Evolutionary conservation across 768 basidiomycete genomes (phyloP).

Genomic region (Trametes cinnabarina): DNA sequence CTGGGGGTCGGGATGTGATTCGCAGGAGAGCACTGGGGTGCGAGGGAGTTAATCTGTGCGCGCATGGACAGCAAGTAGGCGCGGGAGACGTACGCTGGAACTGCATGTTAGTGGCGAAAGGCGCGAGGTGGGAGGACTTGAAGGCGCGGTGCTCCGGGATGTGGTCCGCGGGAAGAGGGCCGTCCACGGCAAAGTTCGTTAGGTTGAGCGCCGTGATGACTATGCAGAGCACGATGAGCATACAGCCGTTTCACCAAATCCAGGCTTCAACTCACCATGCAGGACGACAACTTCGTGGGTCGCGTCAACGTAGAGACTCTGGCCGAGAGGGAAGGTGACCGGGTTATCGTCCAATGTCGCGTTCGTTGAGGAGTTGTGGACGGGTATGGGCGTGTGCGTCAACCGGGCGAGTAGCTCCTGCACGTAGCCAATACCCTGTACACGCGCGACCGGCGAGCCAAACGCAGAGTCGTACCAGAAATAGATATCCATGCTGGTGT

Average conservation of each 20-base stretch:
- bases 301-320: slow-evolving; percentile 82
- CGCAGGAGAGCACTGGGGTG: slow-evolving; percentile 29
- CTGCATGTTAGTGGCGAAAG: slow-evolving; percentile 86
- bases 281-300: slow-evolving; percentile 90
- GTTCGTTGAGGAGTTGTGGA: slow-evolving; percentile 83
- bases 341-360: slow-evolving; percentile 70
- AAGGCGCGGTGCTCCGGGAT: slow-evolving; percentile 66
- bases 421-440: slow-evolving; percentile 75
- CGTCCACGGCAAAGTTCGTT: slow-evolving; percentile 65
- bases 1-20: slow-evolving; percentile 40
- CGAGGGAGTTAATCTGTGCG: background rate
- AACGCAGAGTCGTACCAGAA: slow-evolving; percentile 74
- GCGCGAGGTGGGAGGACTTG: slow-evolving; percentile 72
- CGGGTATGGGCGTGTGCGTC: slow-evolving; percentile 67
- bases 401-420: slow-evolving; percentile 84
- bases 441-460: slow-evolving; percentile 76
- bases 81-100: slow-evolving; percentile 65
- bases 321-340: slow-evolving; percentile 66
- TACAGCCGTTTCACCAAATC: background rate
- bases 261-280: slow-evolving; percentile 52
- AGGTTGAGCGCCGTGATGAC: slow-evolving; percentile 86
- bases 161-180: slow-evolving; percentile 73
- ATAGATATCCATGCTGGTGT: slow-evolving; percentile 53
- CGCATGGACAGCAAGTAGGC: background rate
- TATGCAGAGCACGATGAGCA: slow-evolving; percentile 27